phyloP scores from a whole-genome alignment of 106 monocot species.

The Platanthera guangdongensis region DNA sequence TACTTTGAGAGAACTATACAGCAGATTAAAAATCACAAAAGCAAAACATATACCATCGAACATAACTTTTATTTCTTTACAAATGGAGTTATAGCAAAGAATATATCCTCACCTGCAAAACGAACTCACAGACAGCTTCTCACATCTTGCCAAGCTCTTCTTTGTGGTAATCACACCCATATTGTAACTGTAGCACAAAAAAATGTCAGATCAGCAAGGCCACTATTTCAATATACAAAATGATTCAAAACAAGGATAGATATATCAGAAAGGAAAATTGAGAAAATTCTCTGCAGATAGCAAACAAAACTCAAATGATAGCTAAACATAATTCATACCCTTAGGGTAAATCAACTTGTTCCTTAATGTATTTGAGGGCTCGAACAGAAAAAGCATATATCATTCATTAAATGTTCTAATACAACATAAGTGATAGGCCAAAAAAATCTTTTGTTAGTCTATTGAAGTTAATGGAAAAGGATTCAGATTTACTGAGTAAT shows the following conservation, averaged over 20 bases:
- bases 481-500: neutral
- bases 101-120: constrained; percentile 63
- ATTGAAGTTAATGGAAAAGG: neutral
- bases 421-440: neutral
- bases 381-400: neutral
- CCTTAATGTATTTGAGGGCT: neutral
- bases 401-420: neutral
- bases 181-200: constrained; percentile 49
- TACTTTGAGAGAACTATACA: neutral
- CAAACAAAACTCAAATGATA: neutral
- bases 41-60: no score
- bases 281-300: neutral
- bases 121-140: constrained; percentile 70
- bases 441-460: neutral
- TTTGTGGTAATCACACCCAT: constrained; percentile 85
- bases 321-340: neutral
- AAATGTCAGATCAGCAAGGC: constrained; percentile 5
- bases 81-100: neutral
- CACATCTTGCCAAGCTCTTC: constrained; percentile 74
- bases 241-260: neutral
- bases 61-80: neutral
- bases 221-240: neutral
- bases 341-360: neutral
- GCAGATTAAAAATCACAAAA: neutral
- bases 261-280: neutral